Evolutionary conservation across 371 early-diverging fungal species (phyloP).

Genomic region (Syncephalastrum racemosum): DNA sequence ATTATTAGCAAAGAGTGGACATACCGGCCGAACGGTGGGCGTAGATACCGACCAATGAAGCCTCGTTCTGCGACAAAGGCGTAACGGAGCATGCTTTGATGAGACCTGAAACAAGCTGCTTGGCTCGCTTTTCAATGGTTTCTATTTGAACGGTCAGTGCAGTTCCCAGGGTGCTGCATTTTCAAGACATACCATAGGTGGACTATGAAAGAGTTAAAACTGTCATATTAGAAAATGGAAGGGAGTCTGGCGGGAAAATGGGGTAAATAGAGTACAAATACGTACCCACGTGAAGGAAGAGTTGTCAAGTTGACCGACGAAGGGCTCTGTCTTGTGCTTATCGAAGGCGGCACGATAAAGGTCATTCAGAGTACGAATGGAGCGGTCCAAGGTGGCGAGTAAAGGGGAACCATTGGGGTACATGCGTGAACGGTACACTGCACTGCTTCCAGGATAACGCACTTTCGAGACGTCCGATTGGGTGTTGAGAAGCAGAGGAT

Average conservation of each 20-base stretch:
- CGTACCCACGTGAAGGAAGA: slow-evolving; percentile 28
- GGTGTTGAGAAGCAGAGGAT: slow-evolving; percentile 71
- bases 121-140: slow-evolving; percentile 18
- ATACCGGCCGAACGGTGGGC: slow-evolving; percentile 50
- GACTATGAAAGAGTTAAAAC: slow-evolving; percentile 15
- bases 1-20: too few relatives aligned
- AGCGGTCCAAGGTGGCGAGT: slow-evolving; percentile 39
- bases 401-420: slow-evolving; percentile 61
- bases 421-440: slow-evolving; percentile 69
- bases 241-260: slow-evolving; percentile 1
- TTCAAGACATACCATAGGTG: slow-evolving; percentile 24
- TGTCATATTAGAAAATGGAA: too few relatives aligned
- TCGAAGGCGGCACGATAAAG: slow-evolving; percentile 43
- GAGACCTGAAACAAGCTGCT: slow-evolving; percentile 27
- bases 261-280: slow-evolving; percentile 6
- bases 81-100: slow-evolving; percentile 30
- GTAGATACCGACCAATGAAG: slow-evolving; percentile 54
- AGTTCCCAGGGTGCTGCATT: not conserved
- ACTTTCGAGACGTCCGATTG: slow-evolving; percentile 66
- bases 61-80: slow-evolving; percentile 42
- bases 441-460: slow-evolving; percentile 69
- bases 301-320: slow-evolving; percentile 20
- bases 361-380: slow-evolving; percentile 53
- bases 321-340: slow-evolving; percentile 31
- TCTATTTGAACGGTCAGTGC: slow-evolving; percentile 14